phyloP scores from a whole-genome alignment of 1,284 basidiomycete genomes.

The Tylopilus sp. region DNA sequence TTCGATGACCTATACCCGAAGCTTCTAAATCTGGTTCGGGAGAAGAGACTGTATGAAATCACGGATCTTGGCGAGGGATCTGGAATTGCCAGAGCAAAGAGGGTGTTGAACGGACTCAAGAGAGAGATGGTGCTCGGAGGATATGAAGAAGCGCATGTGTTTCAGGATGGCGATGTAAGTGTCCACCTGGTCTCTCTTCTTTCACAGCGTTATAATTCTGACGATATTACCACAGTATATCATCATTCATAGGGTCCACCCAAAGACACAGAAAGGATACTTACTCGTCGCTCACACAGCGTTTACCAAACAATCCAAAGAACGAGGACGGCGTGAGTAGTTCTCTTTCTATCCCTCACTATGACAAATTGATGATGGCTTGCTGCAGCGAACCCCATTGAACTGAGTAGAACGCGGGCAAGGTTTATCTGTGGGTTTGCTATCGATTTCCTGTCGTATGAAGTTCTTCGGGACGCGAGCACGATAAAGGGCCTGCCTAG shows the following conservation, averaged over 20 bases:
- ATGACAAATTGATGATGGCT: not conserved
- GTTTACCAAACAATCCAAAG: constrained; percentile 76
- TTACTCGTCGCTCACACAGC: constrained; percentile 88
- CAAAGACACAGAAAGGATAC: constrained; percentile 88
- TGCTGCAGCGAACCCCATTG: constrained; percentile 74
- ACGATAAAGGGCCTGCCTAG: constrained; percentile 74
- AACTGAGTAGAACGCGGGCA: constrained; percentile 75
- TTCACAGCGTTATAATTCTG: constrained; percentile 1
- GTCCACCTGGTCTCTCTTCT: constrained; percentile 21
- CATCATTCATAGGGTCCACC: constrained; percentile 86
- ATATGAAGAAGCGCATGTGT: constrained; percentile 89
- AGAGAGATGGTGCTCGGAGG: constrained; percentile 84
- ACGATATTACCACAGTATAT: constrained; percentile 61
- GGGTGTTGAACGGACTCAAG: constrained; percentile 82
- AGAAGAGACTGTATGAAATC: constrained; percentile 76
- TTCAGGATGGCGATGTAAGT: constrained; percentile 90
- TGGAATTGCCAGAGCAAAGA: constrained; percentile 81
- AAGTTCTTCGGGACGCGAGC: constrained; percentile 53
- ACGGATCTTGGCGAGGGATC: constrained; percentile 52
- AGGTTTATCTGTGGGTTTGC: constrained; percentile 79
- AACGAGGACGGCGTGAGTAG: constrained; percentile 69
- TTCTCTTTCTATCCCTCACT: not conserved
- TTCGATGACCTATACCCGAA: constrained; percentile 97
- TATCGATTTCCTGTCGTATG: constrained; percentile 67
- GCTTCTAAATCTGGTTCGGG: constrained; percentile 80